Base-by-base conservation (phyloP, 2,329 filamentous ascomycete genomes). In the Macrophomina tecta region DNA sequence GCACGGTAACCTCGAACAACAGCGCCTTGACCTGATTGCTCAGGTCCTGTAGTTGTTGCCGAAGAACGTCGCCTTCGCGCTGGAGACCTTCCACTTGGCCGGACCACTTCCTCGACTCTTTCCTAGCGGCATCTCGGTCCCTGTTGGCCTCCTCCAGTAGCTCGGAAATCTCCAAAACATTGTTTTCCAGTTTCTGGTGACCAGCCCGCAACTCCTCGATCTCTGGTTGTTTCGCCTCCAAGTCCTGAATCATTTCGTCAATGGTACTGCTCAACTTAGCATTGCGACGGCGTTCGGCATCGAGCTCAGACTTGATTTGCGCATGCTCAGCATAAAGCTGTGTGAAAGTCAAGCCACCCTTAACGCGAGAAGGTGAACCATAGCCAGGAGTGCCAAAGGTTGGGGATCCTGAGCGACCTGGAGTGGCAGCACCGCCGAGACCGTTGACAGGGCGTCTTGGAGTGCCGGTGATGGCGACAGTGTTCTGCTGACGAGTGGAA, bases 1-100 rank as follows among this genome's bases (percentile, higher is more conserved):
- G 88, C 23, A 92, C 89, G 73, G 96, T 90, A 67, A 93, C 86
- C 77, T 97, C 94, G 78, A 96, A 91, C 4, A 97, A 85, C 5
- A 99, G 86, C 75, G 97, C 90, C 77, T 97, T 96, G 70, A 97
- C 88, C 78, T 99, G 94, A 0, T 91, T 90, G 73, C 93, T 93
- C 23, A 97, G 85, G 77, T 98, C 95, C 40, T 94, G 91, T 8
- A 98, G 84, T 76, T 97, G 93, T 70, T 93, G 91, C 62, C 91
- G 90, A 30, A 97, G 83, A 46, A 97, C 92, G 68, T 91, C 89
- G 38, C 87, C 85, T 79, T 98, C 93, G 53, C 83, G 85, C 5
- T 80, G 78, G 32, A 85, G 78, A 18, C 86, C 86, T 67, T 86
- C 85, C 65, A 93, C 85, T 66, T 92, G 86, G n/a, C 87, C 87